Conservation (phyloP, 2,329 filamentous ascomycete genomes). For the Epichloe scottii region DNA sequence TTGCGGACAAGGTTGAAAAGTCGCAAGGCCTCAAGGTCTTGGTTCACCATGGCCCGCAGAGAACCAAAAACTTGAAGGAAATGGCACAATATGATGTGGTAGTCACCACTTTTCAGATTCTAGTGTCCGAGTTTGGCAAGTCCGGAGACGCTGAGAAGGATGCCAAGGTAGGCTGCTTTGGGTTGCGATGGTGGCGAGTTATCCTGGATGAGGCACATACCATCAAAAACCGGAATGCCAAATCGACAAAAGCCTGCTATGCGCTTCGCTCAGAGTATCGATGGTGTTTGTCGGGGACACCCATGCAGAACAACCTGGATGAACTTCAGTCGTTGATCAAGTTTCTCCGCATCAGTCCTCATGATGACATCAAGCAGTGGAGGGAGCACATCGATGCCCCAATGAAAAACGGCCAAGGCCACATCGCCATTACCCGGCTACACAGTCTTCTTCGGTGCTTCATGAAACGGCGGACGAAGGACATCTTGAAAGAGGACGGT, state of each 20-base stretch:
- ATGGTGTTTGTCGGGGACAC: conserved; percentile 93
- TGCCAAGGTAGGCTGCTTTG: conserved; percentile 72
- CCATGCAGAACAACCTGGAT: conserved; percentile 96
- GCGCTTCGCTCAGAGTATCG: conserved; percentile 75
- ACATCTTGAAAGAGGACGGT: conserved; percentile 81
- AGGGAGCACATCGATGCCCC: conserved; percentile 82
- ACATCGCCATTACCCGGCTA: conserved; percentile 75
- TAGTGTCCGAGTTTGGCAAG: conserved; percentile 78
- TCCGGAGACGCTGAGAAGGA: conserved; percentile 48
- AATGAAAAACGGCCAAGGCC: conserved; percentile 80
- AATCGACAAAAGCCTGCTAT: conserved; percentile 85
- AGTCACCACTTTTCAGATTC: conserved; percentile 90
- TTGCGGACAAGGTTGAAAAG: conserved; percentile 64
- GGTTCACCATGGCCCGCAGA: conserved; percentile 80
- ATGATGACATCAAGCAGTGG: conserved; percentile 76
- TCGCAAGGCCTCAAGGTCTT: conserved; percentile 65
- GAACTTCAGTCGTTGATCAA: conserved; percentile 88
- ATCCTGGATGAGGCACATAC: conserved; percentile 95
- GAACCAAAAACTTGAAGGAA: conserved; percentile 66
- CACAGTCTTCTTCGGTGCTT: conserved; percentile 80
- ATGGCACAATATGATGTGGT: conserved; percentile 85
- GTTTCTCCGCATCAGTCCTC: conserved; percentile 85
- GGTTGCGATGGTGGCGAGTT: conserved; percentile 86
- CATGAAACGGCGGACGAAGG: conserved; percentile 98
- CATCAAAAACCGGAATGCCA: conserved; percentile 96